phyloP scores from a whole-genome alignment of 2,329 filamentous ascomycete genomes.

The Mycosphaerella sp. region DNA sequence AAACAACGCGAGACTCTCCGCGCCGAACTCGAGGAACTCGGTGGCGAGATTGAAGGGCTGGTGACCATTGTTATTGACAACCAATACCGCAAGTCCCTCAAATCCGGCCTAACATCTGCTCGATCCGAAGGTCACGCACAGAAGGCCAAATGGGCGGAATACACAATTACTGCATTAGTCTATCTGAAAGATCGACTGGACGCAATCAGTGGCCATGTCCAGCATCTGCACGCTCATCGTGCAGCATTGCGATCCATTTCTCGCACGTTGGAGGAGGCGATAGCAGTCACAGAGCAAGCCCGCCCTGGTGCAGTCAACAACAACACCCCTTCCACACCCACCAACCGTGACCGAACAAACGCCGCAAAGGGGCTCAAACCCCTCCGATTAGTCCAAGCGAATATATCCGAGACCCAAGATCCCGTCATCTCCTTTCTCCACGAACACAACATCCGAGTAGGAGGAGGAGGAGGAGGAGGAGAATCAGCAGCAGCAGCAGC shows the following conservation, averaged over 20 bases:
- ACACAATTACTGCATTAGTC: constrained; percentile 38
- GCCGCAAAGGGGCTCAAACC: constrained; percentile 27
- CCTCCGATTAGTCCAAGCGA: constrained; percentile 29
- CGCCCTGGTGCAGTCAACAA: neutral
- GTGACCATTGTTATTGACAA: constrained; percentile 65
- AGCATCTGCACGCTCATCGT: constrained; percentile 29
- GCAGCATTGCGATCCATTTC: constrained; percentile 21
- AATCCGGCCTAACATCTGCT: constrained; percentile 36
- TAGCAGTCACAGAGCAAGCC: constrained; percentile 8
- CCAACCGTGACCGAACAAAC: constrained; percentile 17
- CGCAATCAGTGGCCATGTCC: constrained; percentile 23
- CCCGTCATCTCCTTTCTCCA: constrained; percentile 27
- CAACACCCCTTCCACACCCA: constrained; percentile 25
- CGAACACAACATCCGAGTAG: constrained; percentile 25
- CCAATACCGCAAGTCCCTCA: constrained; percentile 58
- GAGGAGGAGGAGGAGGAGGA: neutral
- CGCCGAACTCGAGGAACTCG: constrained; percentile 62
- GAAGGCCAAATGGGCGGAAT: constrained; percentile 39
- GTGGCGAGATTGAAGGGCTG: constrained; percentile 62
- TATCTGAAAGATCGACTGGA: constrained; percentile 36
- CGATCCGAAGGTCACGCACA: constrained; percentile 34
- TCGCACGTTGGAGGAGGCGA: constrained; percentile 20
- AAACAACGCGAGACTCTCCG: constrained; percentile 44
- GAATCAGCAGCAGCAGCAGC: constrained; percentile 1
- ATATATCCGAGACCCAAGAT: constrained; percentile 28